Conservation (phyloP, 768 basidiomycete species). For the Clathrus columnatus region DNA sequence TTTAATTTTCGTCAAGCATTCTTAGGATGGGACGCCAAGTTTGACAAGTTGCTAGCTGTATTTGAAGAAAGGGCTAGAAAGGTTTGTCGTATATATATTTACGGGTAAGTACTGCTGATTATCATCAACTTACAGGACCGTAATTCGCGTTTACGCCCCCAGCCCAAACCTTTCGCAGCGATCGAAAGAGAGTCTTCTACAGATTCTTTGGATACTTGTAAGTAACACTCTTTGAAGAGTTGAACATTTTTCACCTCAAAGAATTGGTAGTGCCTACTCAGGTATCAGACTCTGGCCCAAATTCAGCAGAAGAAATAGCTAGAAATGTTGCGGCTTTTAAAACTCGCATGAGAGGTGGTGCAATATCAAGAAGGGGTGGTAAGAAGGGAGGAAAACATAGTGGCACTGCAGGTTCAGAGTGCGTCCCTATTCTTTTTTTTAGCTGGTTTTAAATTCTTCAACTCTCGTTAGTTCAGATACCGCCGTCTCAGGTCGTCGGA, state of each 20-base stretch:
- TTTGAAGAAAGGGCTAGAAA: constrained; percentile 69
- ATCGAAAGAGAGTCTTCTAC: constrained; percentile 39
- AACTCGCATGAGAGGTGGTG: constrained; percentile 64
- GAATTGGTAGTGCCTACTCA: constrained; percentile 36
- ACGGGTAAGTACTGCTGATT: not conserved
- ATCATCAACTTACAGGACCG: constrained; percentile 45
- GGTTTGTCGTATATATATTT: constrained; percentile 25
- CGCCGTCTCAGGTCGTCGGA: constrained; percentile 29
- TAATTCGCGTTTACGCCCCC: constrained; percentile 47
- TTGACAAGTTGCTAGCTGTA: constrained; percentile 64
- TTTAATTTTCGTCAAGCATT: constrained; percentile 70
- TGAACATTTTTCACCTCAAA: constrained; percentile 1
- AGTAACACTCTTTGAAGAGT: not conserved
- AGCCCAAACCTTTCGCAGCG: constrained; percentile 28
- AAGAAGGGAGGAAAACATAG: constrained; percentile 50
- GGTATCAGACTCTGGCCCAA: constrained; percentile 44
- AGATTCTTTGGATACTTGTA: constrained; percentile 31
- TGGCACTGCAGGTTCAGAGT: constrained; percentile 65
- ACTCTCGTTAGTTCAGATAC: constrained; percentile 47
- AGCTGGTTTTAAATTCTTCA: not conserved
- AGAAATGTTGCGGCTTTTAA: constrained; percentile 89
- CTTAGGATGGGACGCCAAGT: constrained; percentile 72
- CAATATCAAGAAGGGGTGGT: constrained; percentile 45
- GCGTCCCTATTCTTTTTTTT: constrained; percentile 21
- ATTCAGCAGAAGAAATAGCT: constrained; percentile 79